These are phyloP conservation scores for Synchytrium microbalum DNA, from an alignment of 371 early-diverging fungal species.

Conservation along the genomic window DNA sequence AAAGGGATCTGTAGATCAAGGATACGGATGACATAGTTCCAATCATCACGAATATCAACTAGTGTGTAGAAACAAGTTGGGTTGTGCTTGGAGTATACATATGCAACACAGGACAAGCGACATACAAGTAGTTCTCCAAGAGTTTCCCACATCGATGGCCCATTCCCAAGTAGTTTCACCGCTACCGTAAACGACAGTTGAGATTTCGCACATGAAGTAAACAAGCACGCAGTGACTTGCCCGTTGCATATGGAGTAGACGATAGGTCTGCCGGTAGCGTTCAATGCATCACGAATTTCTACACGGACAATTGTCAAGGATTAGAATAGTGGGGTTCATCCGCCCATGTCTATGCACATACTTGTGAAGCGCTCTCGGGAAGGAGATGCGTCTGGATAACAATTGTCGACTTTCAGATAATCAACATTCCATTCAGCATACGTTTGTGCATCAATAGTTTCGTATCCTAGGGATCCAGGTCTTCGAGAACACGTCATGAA, in stretches of 20 bases:
- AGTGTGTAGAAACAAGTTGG: neutral
- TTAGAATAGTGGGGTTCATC: neutral
- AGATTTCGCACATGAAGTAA: too few relatives aligned
- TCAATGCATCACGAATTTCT: slow-evolving; percentile 33
- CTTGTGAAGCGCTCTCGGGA: slow-evolving; percentile 5
- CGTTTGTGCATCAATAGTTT: slow-evolving; percentile 29
- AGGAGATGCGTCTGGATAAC: slow-evolving; percentile 20
- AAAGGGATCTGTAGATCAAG: slow-evolving; percentile 16
- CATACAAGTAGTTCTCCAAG: slow-evolving; percentile 36
- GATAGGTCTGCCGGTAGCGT: slow-evolving; percentile 36
- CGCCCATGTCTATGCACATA: neutral
- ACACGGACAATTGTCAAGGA: slow-evolving; percentile 9
- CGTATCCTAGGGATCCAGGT: slow-evolving; percentile 38
- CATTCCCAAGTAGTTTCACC: slow-evolving; percentile 37
- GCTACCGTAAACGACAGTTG: too few relatives aligned
- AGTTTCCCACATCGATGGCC: slow-evolving; percentile 27
- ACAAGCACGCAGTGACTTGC: too few relatives aligned
- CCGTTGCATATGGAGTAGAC: slow-evolving; percentile 38
- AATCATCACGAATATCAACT: slow-evolving; percentile 8
- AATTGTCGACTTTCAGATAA: slow-evolving; percentile 44
- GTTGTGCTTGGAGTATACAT: slow-evolving; percentile 9
- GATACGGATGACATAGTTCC: slow-evolving; percentile 16
- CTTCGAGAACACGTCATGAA: slow-evolving; percentile 39
- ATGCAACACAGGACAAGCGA: slow-evolving; percentile 13
- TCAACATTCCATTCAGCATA: slow-evolving; percentile 39